These are phyloP conservation scores for Puccinia horiana DNA, from an alignment of 1,284 basidiomycete species.

Conservation along the genomic window DNA sequence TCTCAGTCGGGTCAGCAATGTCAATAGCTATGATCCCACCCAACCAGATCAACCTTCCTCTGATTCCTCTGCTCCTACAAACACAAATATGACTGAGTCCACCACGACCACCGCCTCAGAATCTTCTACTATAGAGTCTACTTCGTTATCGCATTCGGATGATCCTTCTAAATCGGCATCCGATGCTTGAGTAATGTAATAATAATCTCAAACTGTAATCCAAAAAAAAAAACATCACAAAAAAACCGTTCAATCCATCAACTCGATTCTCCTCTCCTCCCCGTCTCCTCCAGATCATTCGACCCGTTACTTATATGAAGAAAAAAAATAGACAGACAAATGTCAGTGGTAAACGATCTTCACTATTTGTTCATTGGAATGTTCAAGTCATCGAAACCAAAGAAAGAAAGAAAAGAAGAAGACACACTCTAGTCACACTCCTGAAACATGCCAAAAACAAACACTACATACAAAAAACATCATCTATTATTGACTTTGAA, in stretches of 20 bases:
- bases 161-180: neutral
- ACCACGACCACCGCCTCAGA: neutral
- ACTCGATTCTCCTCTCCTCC: neutral
- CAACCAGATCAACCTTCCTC: neutral
- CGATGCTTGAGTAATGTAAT: constrained; percentile 30
- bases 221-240: neutral
- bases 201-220: constrained; percentile 13
- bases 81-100: neutral
- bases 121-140: neutral
- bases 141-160: constrained; percentile 5
- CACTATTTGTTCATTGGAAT: no score
- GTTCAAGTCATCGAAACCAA: no score
- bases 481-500: no score
- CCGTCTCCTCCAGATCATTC: neutral
- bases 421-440: no score
- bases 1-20: constrained; percentile 28
- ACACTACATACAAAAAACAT: no score
- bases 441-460: no score
- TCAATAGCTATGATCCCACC: constrained; percentile 12
- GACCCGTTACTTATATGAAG: no score
- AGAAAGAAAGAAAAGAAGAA: no score
- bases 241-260: neutral
- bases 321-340: no score
- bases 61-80: constrained; percentile 6
- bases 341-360: no score